Evolutionary conservation across 2,329 filamentous ascomycete genomes (phyloP).

Genomic region (Aspergillus chevalieri): DNA sequence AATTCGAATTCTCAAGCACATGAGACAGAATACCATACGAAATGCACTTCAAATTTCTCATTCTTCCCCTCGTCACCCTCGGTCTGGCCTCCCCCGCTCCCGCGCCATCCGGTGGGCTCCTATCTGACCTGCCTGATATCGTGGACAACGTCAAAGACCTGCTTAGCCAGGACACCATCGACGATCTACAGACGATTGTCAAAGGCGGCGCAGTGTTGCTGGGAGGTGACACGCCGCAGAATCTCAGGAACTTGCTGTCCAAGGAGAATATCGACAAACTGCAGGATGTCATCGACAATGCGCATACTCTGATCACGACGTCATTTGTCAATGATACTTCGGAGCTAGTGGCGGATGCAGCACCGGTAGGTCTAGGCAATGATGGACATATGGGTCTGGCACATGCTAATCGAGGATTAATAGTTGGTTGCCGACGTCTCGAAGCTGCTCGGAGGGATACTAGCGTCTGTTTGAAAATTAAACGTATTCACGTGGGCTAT

Average conservation of each 20-base stretch:
- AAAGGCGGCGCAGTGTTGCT: conserved; percentile 23
- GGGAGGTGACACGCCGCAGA: conserved; percentile 23
- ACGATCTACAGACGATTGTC: conserved; percentile 21
- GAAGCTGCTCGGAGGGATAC: conserved; percentile 20
- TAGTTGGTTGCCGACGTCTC: conserved; percentile 26
- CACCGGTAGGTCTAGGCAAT: conserved; percentile 20
- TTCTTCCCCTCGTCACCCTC: conserved; percentile 15
- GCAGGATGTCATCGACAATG: conserved; percentile 20
- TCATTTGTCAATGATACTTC: conserved; percentile 26
- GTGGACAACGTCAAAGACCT: conserved; percentile 22
- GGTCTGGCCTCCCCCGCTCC: conserved; percentile 16
- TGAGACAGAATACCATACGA: background rate
- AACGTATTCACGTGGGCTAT: conserved; percentile 3
- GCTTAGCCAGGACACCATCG: conserved; percentile 18
- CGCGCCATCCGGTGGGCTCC: conserved; percentile 14
- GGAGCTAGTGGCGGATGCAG: conserved; percentile 27
- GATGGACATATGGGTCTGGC: background rate
- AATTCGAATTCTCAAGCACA: background rate
- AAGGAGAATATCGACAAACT: conserved; percentile 19
- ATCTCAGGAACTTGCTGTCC: conserved; percentile 20
- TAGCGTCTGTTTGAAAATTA: conserved; percentile 13
- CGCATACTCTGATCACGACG: conserved; percentile 19
- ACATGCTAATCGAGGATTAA: background rate
- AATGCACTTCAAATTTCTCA: conserved; percentile 13
- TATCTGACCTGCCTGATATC: conserved; percentile 21